Base-by-base conservation (phyloP, 192 early-diverging fungal genomes). In the Linnemannia schmuckeri region DNA sequence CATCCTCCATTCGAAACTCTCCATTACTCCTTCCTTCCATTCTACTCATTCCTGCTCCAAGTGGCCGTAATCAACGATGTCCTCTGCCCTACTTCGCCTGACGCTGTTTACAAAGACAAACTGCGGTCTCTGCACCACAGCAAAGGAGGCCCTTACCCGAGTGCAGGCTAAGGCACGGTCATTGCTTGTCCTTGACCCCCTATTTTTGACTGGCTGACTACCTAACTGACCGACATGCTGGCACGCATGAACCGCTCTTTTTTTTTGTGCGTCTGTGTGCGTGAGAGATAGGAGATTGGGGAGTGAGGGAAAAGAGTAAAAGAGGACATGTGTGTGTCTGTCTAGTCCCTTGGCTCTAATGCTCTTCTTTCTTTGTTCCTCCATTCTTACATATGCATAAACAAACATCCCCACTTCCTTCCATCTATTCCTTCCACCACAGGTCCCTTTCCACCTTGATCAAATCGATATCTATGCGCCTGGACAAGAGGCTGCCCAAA, bases 91-190 rank as follows among this genome's bases (percentile, higher is more conserved):
- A 1, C 63, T 81, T 17, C 85, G 80, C 57, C 75, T 92, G 22
- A 92, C 91, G 10, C 66, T 92, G 18, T 92, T 90, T 68, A 89
- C 90, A 20, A 90, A 90, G 69, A 82, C 84, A 15, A 90, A 89
- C 40, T 92, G 91, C 74, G 89, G 89, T 12, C 86, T 92, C 40
- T 92, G 91, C 78, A 88, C 85, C 17, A 89, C 84, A 54, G 91
- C 90, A 37, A 90, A 87, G 77, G 88, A 89, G n/a, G 81, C 85
- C 0, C 78, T 90, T 6, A 72, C 85, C 4, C 82, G 90, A 24
- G 91, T 89, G 38, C 91, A 90, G 35, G 72, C 86, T 37, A 89
- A 89, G 78, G 91, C 90, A 91, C 57, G 41, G 13, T 12, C 38
- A 20, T 57, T 15, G 15, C 38, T 79, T 72, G 8, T 24, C 49